Conservation (phyloP, 2,329 filamentous ascomycete species). For the Fusarium armeniacum region DNA sequence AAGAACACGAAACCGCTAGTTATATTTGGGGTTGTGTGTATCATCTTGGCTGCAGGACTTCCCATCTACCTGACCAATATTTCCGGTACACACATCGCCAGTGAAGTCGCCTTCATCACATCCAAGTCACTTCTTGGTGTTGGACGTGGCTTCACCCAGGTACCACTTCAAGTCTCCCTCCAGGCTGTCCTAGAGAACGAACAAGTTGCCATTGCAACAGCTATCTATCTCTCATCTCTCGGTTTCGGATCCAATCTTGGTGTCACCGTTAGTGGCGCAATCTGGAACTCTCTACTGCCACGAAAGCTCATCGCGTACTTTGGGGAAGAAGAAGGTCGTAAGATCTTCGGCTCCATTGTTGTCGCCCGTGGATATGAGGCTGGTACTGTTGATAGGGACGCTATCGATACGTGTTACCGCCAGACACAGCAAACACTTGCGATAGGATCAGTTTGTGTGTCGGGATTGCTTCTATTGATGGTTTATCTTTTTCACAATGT, state of each 20-base stretch:
- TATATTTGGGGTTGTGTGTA: conserved; percentile 26
- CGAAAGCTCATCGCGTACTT: conserved; percentile 27
- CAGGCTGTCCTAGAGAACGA: conserved; percentile 34
- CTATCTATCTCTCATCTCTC: conserved; percentile 33
- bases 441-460: conserved; percentile 34
- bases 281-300: conserved; percentile 39
- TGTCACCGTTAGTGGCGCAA: conserved; percentile 32
- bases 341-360: conserved; percentile 36
- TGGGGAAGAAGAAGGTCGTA: conserved; percentile 12
- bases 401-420: conserved; percentile 28
- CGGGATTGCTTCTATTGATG: conserved; percentile 10
- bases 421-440: conserved; percentile 38
- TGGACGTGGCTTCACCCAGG: conserved; percentile 31
- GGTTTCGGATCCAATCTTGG: conserved; percentile 40
- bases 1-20: conserved; percentile 38
- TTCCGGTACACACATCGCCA: conserved; percentile 34
- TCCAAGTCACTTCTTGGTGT: conserved; percentile 38
- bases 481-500: conserved; percentile 24
- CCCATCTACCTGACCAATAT: conserved; percentile 41
- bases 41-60: conserved; percentile 35
- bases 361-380: conserved; percentile 25
- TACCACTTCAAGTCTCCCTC: conserved; percentile 16
- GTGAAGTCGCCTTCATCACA: conserved; percentile 32
- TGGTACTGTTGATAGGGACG: conserved; percentile 20
- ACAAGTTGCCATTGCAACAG: conserved; percentile 34